Evolutionary conservation across 2,329 filamentous ascomycete species (phyloP), one percentile per base, ranked within the genome.

Genomic region (Ceratocystis albifundus): DNA sequence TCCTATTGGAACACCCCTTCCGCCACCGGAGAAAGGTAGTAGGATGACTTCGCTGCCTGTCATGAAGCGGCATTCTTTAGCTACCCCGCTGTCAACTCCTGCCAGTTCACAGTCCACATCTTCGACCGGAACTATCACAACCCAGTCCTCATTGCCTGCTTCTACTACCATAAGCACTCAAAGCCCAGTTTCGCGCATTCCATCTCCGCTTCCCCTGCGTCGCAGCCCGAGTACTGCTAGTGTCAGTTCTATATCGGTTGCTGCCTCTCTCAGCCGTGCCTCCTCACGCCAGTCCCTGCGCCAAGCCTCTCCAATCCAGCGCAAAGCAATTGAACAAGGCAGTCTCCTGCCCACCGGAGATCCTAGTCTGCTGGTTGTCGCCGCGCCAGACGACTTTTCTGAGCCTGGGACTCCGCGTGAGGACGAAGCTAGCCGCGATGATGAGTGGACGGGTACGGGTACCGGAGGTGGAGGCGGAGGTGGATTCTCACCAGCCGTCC

Each of bases 1-100:
- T 61, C 90, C 90, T 7, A 89, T 88, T 1, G 91, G 90, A 1
- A 86, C 82, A 57, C 90, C 91, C 2, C 79, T 96, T 1, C 90
- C 91, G 1, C 83, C 80, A 53, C 87, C 87, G 0, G 83, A 85
- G 45, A 82, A 80, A 65, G 82, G 79, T 67, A 80, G 83, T 5
- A 84, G 82, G 71, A 81, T 82, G 57, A 82, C 80, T 61, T 78
- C 81, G 17, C 82, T 79, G 67, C 79, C 79, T 32, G 78, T 86
- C 1, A 83, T 86, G 2, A 86, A 84, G 72, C 80, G 87, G n/a
- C 90, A 88, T 71, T 67, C 66, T 15, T 59, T 65, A 17, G 20
- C 63, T 7, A 30, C 36, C 22, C 48, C 46, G 20, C 3, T 44
- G 28, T 12, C 45, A 7, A 44, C 25, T 22, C n/a, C 28, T 17